Percentiles rank a stretch among this genome's conserved stretches.
Evolutionary conservation across 441 rosid species (phyloP).

Genomic region (Dalechampia spathulata): DNA sequence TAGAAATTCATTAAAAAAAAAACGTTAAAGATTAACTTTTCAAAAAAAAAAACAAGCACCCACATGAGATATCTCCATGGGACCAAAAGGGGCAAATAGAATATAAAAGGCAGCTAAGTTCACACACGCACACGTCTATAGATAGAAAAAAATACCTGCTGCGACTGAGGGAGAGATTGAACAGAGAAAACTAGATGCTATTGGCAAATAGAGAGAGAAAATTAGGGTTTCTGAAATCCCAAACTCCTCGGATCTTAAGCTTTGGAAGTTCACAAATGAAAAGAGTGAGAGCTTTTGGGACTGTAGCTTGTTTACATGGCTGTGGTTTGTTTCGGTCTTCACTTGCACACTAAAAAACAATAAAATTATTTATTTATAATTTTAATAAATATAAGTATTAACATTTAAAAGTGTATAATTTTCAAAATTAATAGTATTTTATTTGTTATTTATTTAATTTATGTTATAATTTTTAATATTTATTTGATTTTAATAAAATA

Average conservation of each 20-base stretch:
- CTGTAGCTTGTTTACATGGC: slow-evolving; percentile 8
- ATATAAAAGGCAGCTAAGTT: neutral
- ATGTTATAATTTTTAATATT: no score
- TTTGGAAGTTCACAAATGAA: slow-evolving; percentile 52
- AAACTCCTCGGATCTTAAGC: slow-evolving; percentile 91
- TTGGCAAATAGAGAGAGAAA: slow-evolving; percentile 5
- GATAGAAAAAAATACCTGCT: slow-evolving; percentile 9
- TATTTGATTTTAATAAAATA: no score
- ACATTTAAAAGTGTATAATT: no score
- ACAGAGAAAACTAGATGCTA: neutral
- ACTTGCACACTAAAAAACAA: no score
- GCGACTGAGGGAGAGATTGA: slow-evolving; percentile 6
- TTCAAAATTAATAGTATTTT: no score
- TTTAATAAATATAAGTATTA: no score
- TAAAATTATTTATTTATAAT: no score
- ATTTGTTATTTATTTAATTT: no score
- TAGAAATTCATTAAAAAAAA: neutral
- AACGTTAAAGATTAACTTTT: neutral
- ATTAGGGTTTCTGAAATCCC: slow-evolving; percentile 36
- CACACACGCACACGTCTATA: no score
- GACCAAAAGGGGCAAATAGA: neutral
- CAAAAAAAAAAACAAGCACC: no score
- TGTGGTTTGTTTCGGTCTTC: slow-evolving; percentile 12
- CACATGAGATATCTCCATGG: neutral
- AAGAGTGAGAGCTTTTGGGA: neutral